Evolutionary conservation across 2,329 filamentous ascomycete genomes (phyloP).

Genomic region (Podosphaera fusca): DNA sequence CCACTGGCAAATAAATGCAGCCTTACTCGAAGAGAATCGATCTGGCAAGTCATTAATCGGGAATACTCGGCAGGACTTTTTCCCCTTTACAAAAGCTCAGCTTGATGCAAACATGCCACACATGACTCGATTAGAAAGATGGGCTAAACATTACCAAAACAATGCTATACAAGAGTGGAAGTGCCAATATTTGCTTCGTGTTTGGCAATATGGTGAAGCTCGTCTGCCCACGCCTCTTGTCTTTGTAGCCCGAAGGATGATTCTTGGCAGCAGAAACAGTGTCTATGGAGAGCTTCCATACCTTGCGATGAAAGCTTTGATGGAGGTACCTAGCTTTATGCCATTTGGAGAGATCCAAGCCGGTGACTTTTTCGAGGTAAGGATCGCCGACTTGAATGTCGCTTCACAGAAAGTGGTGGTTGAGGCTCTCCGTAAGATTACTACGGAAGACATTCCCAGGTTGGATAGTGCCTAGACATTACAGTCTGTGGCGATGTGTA

Average conservation of each 20-base stretch:
- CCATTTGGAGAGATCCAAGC: constrained; percentile 19
- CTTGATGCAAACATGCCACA: constrained; percentile 12
- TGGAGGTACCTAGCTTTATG: constrained; percentile 3
- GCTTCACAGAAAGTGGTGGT: constrained; percentile 20
- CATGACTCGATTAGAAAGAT: constrained; percentile 11
- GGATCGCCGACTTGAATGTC: constrained; percentile 30
- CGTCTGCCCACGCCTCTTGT: constrained; percentile 24
- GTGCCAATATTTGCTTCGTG: constrained; percentile 34
- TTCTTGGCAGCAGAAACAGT: constrained; percentile 1
- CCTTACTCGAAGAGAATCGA: constrained; percentile 24
- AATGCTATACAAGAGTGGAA: constrained; percentile 27
- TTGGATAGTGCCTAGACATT: neutral
- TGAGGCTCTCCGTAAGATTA: neutral
- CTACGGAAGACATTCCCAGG: neutral
- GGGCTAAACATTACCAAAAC: constrained; percentile 5
- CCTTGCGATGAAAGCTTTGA: constrained; percentile 3
- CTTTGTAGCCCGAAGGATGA: constrained; percentile 5
- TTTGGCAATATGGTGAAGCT: constrained; percentile 29
- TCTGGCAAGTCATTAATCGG: constrained; percentile 17
- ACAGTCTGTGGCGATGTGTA: too few species aligned
- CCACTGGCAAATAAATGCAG: constrained; percentile 43
- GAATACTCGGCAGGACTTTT: constrained; percentile 12
- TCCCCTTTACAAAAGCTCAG: constrained; percentile 13
- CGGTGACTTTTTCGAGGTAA: constrained; percentile 32
- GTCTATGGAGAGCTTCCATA: constrained; percentile 2